These are phyloP conservation scores for Saururus chinensis DNA, from an alignment of 164 flowering plant species.

Conservation along the genomic window DNA sequence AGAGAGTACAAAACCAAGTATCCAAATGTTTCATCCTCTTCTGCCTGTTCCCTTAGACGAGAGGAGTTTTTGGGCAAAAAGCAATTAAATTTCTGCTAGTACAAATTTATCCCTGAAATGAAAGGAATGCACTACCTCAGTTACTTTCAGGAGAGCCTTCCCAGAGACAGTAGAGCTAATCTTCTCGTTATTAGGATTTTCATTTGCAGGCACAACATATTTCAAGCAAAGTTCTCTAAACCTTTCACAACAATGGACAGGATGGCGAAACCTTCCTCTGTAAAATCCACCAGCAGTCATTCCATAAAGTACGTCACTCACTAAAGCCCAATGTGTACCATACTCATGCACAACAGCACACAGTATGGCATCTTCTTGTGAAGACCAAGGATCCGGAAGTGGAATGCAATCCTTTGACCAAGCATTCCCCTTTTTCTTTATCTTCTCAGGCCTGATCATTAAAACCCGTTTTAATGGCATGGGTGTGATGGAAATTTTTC, in stretches of 20 bases:
- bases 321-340: slow-evolving; percentile 82
- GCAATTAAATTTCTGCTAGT: too few relatives aligned
- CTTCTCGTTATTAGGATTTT: slow-evolving; percentile 59
- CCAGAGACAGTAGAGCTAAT: slow-evolving; percentile 40
- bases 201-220: slow-evolving; percentile 46
- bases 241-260: slow-evolving; percentile 89
- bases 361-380: slow-evolving; percentile 83
- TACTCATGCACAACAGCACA: slow-evolving; percentile 96
- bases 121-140: slow-evolving; percentile 48
- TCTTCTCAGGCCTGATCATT: slow-evolving; percentile 76
- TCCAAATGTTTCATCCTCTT: too few relatives aligned
- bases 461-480: slow-evolving; percentile 76
- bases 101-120: neutral
- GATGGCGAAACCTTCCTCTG: slow-evolving; percentile 87
- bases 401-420: slow-evolving; percentile 78
- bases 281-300: slow-evolving; percentile 85
- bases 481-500: slow-evolving; percentile 63
- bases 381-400: slow-evolving; percentile 73
- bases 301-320: slow-evolving; percentile 72
- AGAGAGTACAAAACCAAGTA: too few relatives aligned
- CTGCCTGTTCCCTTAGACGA: too few relatives aligned
- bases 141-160: slow-evolving; percentile 78
- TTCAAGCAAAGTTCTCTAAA: slow-evolving; percentile 75
- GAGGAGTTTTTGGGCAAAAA: neutral
- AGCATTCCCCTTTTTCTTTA: slow-evolving; percentile 61